phyloP scores from a whole-genome alignment of 202 grass and related monocot genomes.

The Schoenoplectus tabernaemontani region DNA sequence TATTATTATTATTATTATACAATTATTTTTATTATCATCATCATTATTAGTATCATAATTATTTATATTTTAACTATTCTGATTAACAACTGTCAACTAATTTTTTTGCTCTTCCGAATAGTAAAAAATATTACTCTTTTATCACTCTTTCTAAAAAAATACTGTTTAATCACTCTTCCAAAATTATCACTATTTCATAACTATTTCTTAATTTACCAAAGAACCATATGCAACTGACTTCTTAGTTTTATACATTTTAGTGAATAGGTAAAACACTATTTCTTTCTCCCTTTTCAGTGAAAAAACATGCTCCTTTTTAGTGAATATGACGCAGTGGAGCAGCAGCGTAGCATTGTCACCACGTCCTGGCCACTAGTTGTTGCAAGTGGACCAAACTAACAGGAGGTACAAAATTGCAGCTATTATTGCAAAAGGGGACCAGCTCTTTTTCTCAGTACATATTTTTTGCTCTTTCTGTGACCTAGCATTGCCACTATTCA shows the following conservation, averaged over 20 bases:
- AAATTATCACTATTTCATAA: not conserved
- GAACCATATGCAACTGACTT: no score
- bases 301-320: not conserved
- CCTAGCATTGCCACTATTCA: constrained; percentile 2
- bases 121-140: no score
- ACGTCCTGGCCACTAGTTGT: not conserved
- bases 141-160: no score
- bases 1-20: no score
- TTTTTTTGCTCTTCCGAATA: no score
- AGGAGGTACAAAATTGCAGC: constrained; percentile 20
- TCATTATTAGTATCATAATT: no score
- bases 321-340: constrained; percentile 7
- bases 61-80: no score
- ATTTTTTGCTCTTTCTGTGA: constrained; percentile 21
- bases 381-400: constrained; percentile 14
- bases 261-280: not conserved
- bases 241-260: not conserved
- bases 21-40: no score
- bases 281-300: not conserved
- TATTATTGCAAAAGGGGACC: constrained; percentile 17
- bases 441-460: constrained; percentile 15
- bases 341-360: constrained; percentile 6
- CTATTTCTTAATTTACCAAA: no score
- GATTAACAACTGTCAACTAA: no score
- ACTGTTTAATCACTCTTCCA: no score